Base-by-base conservation (phyloP, 495 filamentous ascomycete species). In the Poronia punctata region DNA sequence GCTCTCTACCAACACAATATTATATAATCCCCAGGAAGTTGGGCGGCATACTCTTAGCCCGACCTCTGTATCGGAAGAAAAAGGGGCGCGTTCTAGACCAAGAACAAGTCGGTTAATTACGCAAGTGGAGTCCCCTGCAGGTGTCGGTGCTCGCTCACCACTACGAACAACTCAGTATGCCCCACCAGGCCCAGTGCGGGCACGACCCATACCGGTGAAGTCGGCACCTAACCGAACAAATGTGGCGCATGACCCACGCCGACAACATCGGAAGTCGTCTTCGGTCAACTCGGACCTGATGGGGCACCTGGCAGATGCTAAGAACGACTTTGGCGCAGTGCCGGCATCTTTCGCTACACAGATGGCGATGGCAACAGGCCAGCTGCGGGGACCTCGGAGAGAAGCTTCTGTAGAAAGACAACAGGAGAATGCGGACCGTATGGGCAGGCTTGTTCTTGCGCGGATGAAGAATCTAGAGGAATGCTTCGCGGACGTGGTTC, bases 391-490 rank as follows among this genome's bases (percentile, higher is more conserved):
- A 6, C 44, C 56, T 40, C 46, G 59, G 5, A 49, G 46, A 24
- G 45, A 17, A 4, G 8, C 24, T 16, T 65, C 67, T 35, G 38
- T 30, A 19, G 38, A 41, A 15, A 19, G 42, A 17, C 61, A 60
- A 20, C 66, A 69, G 16, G 76, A 75, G 7, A 78, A 85, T 48
- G 78, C 81, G 46, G 70, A 71, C 43, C 66, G 73, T 57, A 82
- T 94, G 61, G 80, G 79, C 46, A 76, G 84, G 34, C 64, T 94
- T n/a, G 82, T 95, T 60, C 67, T 95, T n/a, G 85, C 86, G 5
- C 71, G 86, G 37, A 95, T 97, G 83, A 88, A 88, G 48, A 83
- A 82, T 21, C 75, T 97, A 6, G 88, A 97, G 59, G 86, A 89
- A 57, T 73, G 80, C 21, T 84, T 97, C 54, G 75, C 80, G 1